These are phyloP conservation scores for Zalaria obscura DNA, from an alignment of 2,329 filamentous ascomycete genomes.

Conservation along the genomic window DNA sequence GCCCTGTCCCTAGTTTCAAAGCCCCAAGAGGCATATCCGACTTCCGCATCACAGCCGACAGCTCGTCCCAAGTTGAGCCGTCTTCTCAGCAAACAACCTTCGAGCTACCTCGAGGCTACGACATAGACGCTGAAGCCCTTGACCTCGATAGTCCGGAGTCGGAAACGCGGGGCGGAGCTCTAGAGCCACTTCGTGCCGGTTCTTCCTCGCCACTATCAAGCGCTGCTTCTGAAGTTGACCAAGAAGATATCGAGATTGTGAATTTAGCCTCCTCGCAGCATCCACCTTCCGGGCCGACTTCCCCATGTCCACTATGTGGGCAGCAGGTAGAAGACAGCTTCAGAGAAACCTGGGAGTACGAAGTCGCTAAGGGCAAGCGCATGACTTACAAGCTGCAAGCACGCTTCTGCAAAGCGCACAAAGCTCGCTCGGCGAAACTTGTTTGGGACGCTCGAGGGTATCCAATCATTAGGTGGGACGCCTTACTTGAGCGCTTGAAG, in stretches of 20 bases:
- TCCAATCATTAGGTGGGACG: constrained; percentile 19
- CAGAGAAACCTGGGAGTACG: constrained; percentile 17
- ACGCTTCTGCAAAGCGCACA: constrained; percentile 19
- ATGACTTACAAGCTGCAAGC: constrained; percentile 17
- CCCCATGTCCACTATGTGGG: constrained; percentile 19
- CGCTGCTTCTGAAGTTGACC: neutral
- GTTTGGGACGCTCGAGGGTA: constrained; percentile 16
- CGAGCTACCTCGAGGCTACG: neutral
- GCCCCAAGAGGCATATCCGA: neutral
- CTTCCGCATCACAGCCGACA: neutral
- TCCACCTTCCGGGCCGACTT: no score
- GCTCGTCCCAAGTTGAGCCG: neutral
- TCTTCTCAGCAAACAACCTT: neutral
- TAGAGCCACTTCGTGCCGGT: neutral
- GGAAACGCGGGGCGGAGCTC: neutral
- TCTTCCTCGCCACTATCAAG: neutral
- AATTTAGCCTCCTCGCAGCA: no score
- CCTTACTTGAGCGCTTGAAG: constrained; percentile 11
- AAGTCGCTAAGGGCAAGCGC: constrained; percentile 7
- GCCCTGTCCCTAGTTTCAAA: neutral
- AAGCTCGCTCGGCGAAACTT: constrained; percentile 11
- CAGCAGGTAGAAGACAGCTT: constrained; percentile 13
- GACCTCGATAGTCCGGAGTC: no score
- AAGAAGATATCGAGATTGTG: no score
- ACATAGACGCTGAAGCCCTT: no score